phyloP scores from a whole-genome alignment of 768 basidiomycete species.

The Boletus subparvulus region DNA sequence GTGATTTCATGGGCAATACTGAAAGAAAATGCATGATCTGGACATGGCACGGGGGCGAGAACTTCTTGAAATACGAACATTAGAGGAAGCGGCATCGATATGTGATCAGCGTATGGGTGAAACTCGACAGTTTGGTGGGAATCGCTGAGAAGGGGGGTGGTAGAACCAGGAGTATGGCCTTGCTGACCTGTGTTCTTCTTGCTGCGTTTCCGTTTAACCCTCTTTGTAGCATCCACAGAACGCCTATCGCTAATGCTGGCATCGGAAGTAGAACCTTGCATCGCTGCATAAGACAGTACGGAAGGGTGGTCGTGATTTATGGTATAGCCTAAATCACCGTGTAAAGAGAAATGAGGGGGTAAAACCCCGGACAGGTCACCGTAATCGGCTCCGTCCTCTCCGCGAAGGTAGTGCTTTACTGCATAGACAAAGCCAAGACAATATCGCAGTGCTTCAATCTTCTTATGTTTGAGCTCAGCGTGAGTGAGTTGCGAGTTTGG shows the following conservation, averaged over 20 bases:
- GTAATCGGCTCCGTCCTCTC: slow-evolving; percentile 72
- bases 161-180: slow-evolving; percentile 31
- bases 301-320: slow-evolving; percentile 33
- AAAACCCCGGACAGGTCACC: slow-evolving; percentile 67
- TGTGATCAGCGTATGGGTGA: slow-evolving; percentile 53
- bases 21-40: background rate
- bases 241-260: slow-evolving; percentile 19
- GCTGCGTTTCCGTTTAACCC: slow-evolving; percentile 70
- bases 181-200: slow-evolving; percentile 43
- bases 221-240: slow-evolving; percentile 57
- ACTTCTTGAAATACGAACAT: slow-evolving; percentile 46
- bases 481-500: slow-evolving; percentile 45
- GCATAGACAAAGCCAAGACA: slow-evolving; percentile 72
- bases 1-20: slow-evolving; percentile 84
- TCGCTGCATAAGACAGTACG: slow-evolving; percentile 43
- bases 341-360: slow-evolving; percentile 57
- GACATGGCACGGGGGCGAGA: background rate
- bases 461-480: slow-evolving; percentile 58
- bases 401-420: slow-evolving; percentile 78
- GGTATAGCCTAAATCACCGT: slow-evolving; percentile 44
- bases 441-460: slow-evolving; percentile 69
- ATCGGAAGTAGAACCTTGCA: slow-evolving; percentile 33
- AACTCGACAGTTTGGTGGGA: slow-evolving; percentile 60
- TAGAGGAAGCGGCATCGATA: slow-evolving; percentile 79
- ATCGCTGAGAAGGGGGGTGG: slow-evolving; percentile 63